A percentile compares a stretch with the other conserved stretches of the same genome.
These are phyloP conservation scores for Gryganskiella cystojenkinii DNA, from an alignment of 192 early-diverging fungal genomes.

Conservation along the genomic window DNA sequence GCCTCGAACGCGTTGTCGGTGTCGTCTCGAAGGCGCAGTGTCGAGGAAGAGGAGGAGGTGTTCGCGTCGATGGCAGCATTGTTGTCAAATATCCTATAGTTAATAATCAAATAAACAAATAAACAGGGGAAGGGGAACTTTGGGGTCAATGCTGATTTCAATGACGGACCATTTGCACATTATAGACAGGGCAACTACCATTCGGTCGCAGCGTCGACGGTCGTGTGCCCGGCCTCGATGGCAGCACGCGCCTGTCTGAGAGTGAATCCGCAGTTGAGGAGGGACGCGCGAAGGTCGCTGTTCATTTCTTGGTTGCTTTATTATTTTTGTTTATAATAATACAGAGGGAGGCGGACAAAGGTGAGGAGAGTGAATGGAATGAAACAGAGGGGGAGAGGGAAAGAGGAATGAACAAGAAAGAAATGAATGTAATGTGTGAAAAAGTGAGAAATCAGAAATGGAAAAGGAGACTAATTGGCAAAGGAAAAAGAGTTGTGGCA, in stretches of 20 bases:
- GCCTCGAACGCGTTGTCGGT: conserved; percentile 18
- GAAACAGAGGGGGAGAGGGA: not conserved
- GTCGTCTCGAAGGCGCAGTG: conserved; percentile 11
- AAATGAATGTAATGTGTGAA: not conserved
- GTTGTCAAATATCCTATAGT: conserved; percentile 31
- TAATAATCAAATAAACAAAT: not conserved
- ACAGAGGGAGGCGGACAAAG: not conserved
- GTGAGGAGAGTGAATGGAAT: not conserved
- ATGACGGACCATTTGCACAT: not conserved
- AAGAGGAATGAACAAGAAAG: not conserved
- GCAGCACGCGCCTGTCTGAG: conserved; percentile 48
- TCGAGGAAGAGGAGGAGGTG: not conserved
- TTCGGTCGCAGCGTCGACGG: conserved; percentile 28
- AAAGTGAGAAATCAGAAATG: not conserved
- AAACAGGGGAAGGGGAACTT: not conserved
- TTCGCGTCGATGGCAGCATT: not conserved
- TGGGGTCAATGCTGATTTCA: not conserved
- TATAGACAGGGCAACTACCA: conserved; percentile 6
- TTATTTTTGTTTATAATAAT: not conserved
- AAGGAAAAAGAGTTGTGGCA: not conserved
- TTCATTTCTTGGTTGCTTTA: conserved; percentile 10
- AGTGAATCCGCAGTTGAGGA: conserved; percentile 41
- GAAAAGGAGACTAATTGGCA: not conserved
- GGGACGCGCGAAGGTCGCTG: conserved; percentile 42
- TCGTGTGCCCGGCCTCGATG: conserved; percentile 37